These are phyloP conservation scores for Musa acuminata DNA, from an alignment of 176 grass and related monocot species.

Conservation along the genomic window DNA sequence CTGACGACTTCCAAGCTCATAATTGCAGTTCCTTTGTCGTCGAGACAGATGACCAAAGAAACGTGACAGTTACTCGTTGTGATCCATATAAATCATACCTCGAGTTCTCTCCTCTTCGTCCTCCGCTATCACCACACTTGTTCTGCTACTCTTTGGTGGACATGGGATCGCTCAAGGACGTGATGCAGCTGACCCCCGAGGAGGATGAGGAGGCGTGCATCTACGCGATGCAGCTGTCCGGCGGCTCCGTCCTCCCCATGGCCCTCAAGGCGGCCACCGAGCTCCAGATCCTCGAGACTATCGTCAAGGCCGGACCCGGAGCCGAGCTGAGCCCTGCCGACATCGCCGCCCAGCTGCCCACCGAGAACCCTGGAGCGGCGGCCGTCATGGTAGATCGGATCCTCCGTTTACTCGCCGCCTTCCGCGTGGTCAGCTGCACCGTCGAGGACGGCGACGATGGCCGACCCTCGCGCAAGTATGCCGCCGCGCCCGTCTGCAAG, in stretches of 20 bases:
- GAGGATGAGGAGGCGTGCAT: conserved; percentile 55
- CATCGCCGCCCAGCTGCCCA: conserved; percentile 48
- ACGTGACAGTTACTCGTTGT: too few species aligned
- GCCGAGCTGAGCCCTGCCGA: conserved; percentile 31
- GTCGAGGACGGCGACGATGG: conserved; percentile 40
- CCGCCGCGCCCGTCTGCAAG: conserved; percentile 49
- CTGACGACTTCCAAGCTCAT: too few species aligned
- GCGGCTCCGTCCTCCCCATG: conserved; percentile 79
- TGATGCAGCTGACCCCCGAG: neutral
- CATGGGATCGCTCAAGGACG: neutral
- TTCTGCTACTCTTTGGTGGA: too few species aligned
- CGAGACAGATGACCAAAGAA: too few species aligned
- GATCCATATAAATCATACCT: too few species aligned
- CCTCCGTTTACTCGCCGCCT: conserved; percentile 30
- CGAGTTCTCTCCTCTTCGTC: too few species aligned
- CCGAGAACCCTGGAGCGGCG: conserved; percentile 24
- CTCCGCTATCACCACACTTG: too few species aligned
- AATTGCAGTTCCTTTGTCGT: too few species aligned
- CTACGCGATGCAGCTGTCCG: conserved; percentile 53
- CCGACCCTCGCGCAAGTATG: conserved; percentile 29
- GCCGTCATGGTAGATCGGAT: conserved; percentile 48
- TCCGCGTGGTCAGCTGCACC: conserved; percentile 45
- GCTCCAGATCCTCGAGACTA: conserved; percentile 58
- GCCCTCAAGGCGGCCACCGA: conserved; percentile 82
- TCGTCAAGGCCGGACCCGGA: conserved; percentile 20